Percentiles rank a stretch among this genome's conserved stretches.
phyloP scores from a whole-genome alignment of 2,329 filamentous ascomycete genomes.

The Zopfia rhizophila region DNA sequence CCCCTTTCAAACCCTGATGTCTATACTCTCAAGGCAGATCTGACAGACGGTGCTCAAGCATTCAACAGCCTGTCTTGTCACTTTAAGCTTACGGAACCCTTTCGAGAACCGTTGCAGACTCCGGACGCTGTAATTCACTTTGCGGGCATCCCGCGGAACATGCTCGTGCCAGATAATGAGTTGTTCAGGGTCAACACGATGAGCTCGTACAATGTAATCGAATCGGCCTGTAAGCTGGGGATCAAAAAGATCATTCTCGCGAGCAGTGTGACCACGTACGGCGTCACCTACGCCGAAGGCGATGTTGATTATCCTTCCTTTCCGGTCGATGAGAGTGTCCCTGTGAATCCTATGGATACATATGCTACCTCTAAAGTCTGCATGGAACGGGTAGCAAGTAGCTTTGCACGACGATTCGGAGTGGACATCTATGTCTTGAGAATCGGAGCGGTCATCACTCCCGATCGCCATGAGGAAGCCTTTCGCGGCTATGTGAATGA shows the following conservation, averaged over 20 bases:
- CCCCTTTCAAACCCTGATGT: slow-evolving; percentile 57
- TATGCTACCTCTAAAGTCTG: slow-evolving; percentile 70
- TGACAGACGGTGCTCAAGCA: slow-evolving; percentile 65
- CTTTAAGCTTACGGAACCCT: slow-evolving; percentile 60
- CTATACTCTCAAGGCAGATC: slow-evolving; percentile 65
- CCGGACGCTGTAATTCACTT: slow-evolving; percentile 72
- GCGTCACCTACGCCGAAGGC: slow-evolving; percentile 68
- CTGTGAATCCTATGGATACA: slow-evolving; percentile 67
- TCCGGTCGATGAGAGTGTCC: slow-evolving; percentile 67
- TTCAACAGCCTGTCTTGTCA: slow-evolving; percentile 66
- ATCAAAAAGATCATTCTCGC: slow-evolving; percentile 71
- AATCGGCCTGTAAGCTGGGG: slow-evolving; percentile 69
- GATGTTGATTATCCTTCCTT: slow-evolving; percentile 66
- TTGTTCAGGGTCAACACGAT: slow-evolving; percentile 58
- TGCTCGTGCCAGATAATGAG: slow-evolving; percentile 70
- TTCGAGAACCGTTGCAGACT: slow-evolving; percentile 44
- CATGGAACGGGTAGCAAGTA: slow-evolving; percentile 64
- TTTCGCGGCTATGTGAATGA: slow-evolving; percentile 60
- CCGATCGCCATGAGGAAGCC: slow-evolving; percentile 63
- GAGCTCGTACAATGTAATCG: slow-evolving; percentile 66
- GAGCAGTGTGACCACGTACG: slow-evolving; percentile 67
- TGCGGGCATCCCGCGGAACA: slow-evolving; percentile 62
- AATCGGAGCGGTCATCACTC: slow-evolving; percentile 69
- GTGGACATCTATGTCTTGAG: slow-evolving; percentile 68
- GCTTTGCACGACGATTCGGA: slow-evolving; percentile 65